A percentile compares a stretch with the other conserved stretches of the same genome.
Evolutionary conservation across 2,329 filamentous ascomycete genomes (phyloP).

Genomic region (Sclerotinia sclerotiorum): DNA sequence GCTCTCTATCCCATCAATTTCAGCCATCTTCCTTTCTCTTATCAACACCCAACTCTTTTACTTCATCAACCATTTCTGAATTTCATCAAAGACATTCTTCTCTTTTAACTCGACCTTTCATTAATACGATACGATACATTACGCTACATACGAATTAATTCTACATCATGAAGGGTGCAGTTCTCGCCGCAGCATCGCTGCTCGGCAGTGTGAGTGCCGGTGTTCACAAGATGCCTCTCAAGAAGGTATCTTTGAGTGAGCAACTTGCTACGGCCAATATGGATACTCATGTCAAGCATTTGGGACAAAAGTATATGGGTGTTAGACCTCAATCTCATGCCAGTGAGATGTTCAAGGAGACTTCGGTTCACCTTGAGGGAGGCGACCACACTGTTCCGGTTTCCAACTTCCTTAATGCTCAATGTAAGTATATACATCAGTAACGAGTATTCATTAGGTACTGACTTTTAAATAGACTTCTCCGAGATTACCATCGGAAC

Average conservation of each 20-base stretch:
- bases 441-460: neutral
- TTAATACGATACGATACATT: neutral
- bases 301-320: conserved; percentile 97
- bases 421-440: conserved; percentile 64
- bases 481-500: conserved; percentile 92
- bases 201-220: conserved; percentile 80
- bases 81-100: conserved; percentile 25
- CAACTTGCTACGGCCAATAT: conserved; percentile 86
- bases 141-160: conserved; percentile 27
- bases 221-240: conserved; percentile 94
- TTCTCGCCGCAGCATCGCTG: conserved; percentile 72
- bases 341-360: conserved; percentile 78
- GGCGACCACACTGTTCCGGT: conserved; percentile 80
- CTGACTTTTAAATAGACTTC: conserved; percentile 67
- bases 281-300: conserved; percentile 74
- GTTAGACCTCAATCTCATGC: conserved; percentile 66
- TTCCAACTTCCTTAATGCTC: conserved; percentile 97
- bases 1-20: conserved; percentile 11
- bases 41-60: conserved; percentile 29
- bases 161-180: conserved; percentile 75
- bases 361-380: conserved; percentile 60
- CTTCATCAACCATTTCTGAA: conserved; percentile 30
- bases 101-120: conserved; percentile 23
- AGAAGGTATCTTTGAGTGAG: conserved; percentile 90
- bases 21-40: conserved; percentile 21